phyloP scores from a whole-genome alignment of 1,139 yeast species.

The Maudiozyma humilis region DNA sequence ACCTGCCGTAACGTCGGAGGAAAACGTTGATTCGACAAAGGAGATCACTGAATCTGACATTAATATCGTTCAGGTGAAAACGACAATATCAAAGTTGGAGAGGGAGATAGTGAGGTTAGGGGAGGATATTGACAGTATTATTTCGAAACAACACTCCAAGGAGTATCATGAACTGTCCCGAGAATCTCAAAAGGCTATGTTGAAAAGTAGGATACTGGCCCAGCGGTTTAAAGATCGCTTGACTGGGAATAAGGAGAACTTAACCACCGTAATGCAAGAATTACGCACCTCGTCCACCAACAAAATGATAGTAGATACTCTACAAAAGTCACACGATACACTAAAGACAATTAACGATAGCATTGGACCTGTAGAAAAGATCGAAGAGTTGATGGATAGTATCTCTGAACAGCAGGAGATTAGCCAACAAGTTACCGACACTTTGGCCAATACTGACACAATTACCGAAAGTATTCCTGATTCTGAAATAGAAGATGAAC shows the following conservation, averaged over 20 bases:
- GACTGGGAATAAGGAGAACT: slow-evolving; percentile 33
- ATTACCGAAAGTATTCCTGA: slow-evolving; percentile 12
- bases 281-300: slow-evolving; percentile 45
- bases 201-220: slow-evolving; percentile 30
- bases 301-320: slow-evolving; percentile 34
- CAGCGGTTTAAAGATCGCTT: slow-evolving; percentile 33
- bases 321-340: slow-evolving; percentile 33
- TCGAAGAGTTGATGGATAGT: slow-evolving; percentile 38
- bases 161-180: slow-evolving; percentile 9
- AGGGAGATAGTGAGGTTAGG: slow-evolving; percentile 15
- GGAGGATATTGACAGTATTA: slow-evolving; percentile 11
- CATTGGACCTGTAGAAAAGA: slow-evolving; percentile 32
- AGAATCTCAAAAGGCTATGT: slow-evolving; percentile 16
- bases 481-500: slow-evolving; percentile 36
- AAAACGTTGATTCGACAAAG: slow-evolving; percentile 7
- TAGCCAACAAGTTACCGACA: slow-evolving; percentile 34
- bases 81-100: slow-evolving; percentile 15
- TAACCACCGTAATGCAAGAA: slow-evolving; percentile 36
- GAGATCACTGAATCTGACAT: slow-evolving; percentile 30
- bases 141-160: slow-evolving; percentile 10
- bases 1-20: slow-evolving; percentile 9
- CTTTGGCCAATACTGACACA: slow-evolving; percentile 22
- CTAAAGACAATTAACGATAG: slow-evolving; percentile 28
- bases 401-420: slow-evolving; percentile 37
- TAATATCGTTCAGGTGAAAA: slow-evolving; percentile 29